Evolutionary conservation across 768 basidiomycete genomes (phyloP).

Genomic region (Inosperma sp.): DNA sequence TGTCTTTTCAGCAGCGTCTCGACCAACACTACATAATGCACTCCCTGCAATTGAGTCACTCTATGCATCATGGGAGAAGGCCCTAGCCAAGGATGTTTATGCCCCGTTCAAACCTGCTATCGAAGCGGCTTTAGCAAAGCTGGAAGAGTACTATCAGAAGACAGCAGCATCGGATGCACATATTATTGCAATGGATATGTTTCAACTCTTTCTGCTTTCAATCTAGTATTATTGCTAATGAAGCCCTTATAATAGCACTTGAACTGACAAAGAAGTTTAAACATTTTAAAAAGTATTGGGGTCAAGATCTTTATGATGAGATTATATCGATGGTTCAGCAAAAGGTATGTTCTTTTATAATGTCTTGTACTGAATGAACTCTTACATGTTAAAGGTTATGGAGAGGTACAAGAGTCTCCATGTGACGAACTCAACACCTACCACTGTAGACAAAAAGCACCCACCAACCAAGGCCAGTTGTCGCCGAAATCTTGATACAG

Average conservation of each 20-base stretch:
- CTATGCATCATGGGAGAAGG: conserved; percentile 11
- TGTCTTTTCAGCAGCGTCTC: conserved; percentile 14
- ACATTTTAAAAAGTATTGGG: conserved; percentile 7
- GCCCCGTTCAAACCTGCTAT: conserved; percentile 20
- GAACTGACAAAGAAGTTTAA: background rate
- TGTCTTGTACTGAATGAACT: background rate
- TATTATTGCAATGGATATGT: conserved; percentile 31
- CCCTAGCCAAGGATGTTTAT: conserved; percentile 11
- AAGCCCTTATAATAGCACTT: background rate
- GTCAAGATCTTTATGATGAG: background rate
- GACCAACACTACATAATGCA: conserved; percentile 22
- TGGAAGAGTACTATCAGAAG: conserved; percentile 32
- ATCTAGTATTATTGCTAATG: background rate
- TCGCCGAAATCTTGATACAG: background rate
- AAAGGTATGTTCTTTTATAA: background rate
- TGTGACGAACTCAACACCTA: background rate
- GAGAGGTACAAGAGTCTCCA: conserved; percentile 1
- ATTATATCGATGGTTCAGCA: background rate
- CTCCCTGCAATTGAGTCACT: conserved; percentile 24
- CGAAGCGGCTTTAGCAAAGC: conserved; percentile 26
- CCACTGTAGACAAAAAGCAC: background rate
- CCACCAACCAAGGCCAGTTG: background rate
- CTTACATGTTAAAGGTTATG: conserved; percentile 1
- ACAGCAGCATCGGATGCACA: conserved; percentile 29
- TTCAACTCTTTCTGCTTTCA: background rate